Base-by-base conservation (phyloP, 1,284 basidiomycete species). In the Cyathus olla region DNA sequence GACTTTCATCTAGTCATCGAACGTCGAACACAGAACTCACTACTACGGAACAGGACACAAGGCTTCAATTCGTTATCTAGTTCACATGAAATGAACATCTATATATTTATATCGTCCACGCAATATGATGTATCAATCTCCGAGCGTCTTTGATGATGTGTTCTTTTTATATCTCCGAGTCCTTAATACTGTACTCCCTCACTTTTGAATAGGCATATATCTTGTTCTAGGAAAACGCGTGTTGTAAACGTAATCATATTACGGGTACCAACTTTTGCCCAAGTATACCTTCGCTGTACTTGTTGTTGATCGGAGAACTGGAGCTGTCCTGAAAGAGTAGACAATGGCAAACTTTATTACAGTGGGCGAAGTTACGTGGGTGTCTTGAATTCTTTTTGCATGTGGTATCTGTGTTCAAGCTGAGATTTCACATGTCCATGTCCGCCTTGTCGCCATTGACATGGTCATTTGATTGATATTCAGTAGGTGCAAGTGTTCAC, bases 21-120 rank as follows among this genome's bases (percentile, higher is more conserved):
- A 4, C 21, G 28, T 3, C 11, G 8, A 11, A 8, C 15, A 4
- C 9, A 10, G n/a, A 27, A 26, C 47, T 46, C 42, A 31, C n/a
- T 39, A 51, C 44, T 39, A 51, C 44, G 17, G 28, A 56, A 17
- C 56, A 80, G 77, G 72, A 80, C 59, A 77, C 73, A 3, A 70
- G 62, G 21, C 71, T 75, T 15, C 66, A 64, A 40, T 78, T 80
- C 56, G 58, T 75, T 31, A 66, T 77, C 27, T 75, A 56, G 72
- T n/a, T 24, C 22, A 10, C 15, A 29, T 26, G 28, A 51, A 8
- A 13, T 10, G 24, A 26, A 15, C 19, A 3, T 6, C 3, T 49
- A n/a, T 21, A 49, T 49, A 26, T 21, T 19, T 49, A 21, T 9
- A 49, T 26, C 6, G 3, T 42, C 3, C 6, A 42, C 4, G 4